Conservation (phyloP, 2,329 filamentous ascomycete genomes). For the Neophaeococcomyces aloes region DNA sequence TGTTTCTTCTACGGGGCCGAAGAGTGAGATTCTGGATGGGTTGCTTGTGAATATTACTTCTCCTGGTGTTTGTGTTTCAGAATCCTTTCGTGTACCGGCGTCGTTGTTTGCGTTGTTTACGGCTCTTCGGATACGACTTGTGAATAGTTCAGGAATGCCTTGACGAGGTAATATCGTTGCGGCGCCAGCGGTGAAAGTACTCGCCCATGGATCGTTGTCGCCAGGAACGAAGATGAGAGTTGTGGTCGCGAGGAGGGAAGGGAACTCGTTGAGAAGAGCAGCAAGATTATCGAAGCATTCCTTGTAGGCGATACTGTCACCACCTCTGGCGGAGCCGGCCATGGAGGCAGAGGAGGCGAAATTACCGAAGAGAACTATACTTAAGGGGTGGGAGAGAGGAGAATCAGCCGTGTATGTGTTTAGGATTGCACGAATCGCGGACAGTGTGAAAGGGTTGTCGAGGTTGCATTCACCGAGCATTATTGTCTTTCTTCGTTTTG, state of each 20-base stretch:
- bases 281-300: slow-evolving; percentile 85
- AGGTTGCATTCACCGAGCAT: slow-evolving; percentile 78
- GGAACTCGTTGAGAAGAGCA: slow-evolving; percentile 70
- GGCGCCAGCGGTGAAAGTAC: slow-evolving; percentile 53
- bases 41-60: slow-evolving; percentile 84
- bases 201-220: slow-evolving; percentile 96
- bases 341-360: slow-evolving; percentile 55
- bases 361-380: slow-evolving; percentile 76
- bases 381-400: slow-evolving; percentile 54
- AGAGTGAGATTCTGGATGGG: slow-evolving; percentile 69
- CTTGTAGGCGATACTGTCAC: slow-evolving; percentile 90
- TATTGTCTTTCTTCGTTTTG: slow-evolving; percentile 46
- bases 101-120: slow-evolving; percentile 72
- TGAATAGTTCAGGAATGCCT: slow-evolving; percentile 77
- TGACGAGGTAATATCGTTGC: slow-evolving; percentile 37
- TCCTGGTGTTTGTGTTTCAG: slow-evolving; percentile 49
- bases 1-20: slow-evolving; percentile 79
- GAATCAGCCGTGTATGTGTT: slow-evolving; percentile 53
- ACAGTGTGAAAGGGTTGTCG: slow-evolving; percentile 69
- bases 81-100: slow-evolving; percentile 40
- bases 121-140: slow-evolving; percentile 67
- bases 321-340: slow-evolving; percentile 53
- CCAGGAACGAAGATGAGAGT: slow-evolving; percentile 91
- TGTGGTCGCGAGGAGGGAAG: slow-evolving; percentile 62
- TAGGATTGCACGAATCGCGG: slow-evolving; percentile 71